These are phyloP conservation scores for Brassica carinata DNA, from an alignment of 345 rosid genomes.

Conservation along the genomic window DNA sequence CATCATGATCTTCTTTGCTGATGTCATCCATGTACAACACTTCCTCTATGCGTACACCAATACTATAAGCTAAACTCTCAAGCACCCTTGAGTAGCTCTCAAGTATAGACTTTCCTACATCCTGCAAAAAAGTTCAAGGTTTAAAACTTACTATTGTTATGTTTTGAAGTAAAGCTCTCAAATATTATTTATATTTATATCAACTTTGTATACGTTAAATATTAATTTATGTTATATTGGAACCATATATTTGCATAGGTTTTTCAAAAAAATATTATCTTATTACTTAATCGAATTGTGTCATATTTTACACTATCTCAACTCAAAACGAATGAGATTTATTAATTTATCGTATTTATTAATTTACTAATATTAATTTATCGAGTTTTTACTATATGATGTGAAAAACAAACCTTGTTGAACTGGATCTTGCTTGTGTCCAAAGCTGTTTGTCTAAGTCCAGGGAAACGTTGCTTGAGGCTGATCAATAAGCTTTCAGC, in stretches of 20 bases:
- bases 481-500: slow-evolving; percentile 80
- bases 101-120: slow-evolving; percentile 88
- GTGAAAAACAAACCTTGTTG: slow-evolving; percentile 67
- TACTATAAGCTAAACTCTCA: slow-evolving; percentile 87
- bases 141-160: neutral
- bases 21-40: slow-evolving; percentile 83
- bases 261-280: no score
- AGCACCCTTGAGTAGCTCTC: slow-evolving; percentile 97
- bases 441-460: slow-evolving; percentile 79
- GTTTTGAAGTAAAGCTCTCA: no score
- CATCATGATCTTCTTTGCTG: slow-evolving; percentile 56
- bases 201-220: no score
- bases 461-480: slow-evolving; percentile 89
- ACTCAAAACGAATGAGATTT: no score
- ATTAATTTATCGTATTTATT: no score
- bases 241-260: no score
- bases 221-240: no score
- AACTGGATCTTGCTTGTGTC: slow-evolving; percentile 91
- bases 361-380: no score
- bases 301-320: no score
- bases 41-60: slow-evolving; percentile 87
- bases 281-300: no score
- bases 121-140: slow-evolving; percentile 48
- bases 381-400: neutral
- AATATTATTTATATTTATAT: no score